Conservation (phyloP, 441 rosid genomes). For the Populus hybrid region DNA sequence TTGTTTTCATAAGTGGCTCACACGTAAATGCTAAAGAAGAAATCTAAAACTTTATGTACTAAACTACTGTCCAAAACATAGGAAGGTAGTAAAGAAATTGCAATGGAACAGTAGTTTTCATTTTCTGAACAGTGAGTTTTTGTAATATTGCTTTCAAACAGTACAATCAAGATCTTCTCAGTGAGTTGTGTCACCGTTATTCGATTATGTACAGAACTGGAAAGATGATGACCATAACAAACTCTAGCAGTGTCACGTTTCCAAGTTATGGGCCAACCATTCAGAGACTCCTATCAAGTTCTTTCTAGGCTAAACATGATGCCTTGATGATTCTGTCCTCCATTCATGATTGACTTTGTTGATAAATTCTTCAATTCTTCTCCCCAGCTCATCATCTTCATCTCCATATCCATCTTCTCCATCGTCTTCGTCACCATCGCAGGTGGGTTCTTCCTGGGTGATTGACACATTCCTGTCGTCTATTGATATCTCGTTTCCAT, state of each 20-base stretch:
- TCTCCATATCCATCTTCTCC: not conserved
- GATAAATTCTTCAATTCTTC: slow-evolving; percentile 61
- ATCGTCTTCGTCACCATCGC: not conserved
- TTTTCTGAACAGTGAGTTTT: not conserved
- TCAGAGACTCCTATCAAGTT: not conserved
- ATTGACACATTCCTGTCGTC: not conserved
- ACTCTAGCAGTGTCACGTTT: not conserved
- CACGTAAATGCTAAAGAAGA: not conserved
- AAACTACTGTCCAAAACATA: not conserved
- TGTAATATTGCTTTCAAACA: not conserved
- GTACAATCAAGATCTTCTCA: not conserved
- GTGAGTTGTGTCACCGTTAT: not conserved
- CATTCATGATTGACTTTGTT: slow-evolving; percentile 49
- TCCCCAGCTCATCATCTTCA: slow-evolving; percentile 44
- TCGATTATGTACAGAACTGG: not conserved
- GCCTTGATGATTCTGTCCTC: slow-evolving; percentile 43
- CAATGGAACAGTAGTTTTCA: not conserved
- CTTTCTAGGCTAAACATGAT: not conserved
- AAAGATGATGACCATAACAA: not conserved
- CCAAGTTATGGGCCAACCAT: not conserved
- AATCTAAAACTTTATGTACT: not conserved
- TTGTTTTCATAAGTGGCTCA: not conserved
- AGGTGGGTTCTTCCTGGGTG: not conserved
- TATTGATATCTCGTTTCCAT: not conserved
- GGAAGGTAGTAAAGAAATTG: not conserved